Evolutionary conservation across 73 alveolate species (phyloP).

Genomic region (Vitrella brassicaformis): DNA sequence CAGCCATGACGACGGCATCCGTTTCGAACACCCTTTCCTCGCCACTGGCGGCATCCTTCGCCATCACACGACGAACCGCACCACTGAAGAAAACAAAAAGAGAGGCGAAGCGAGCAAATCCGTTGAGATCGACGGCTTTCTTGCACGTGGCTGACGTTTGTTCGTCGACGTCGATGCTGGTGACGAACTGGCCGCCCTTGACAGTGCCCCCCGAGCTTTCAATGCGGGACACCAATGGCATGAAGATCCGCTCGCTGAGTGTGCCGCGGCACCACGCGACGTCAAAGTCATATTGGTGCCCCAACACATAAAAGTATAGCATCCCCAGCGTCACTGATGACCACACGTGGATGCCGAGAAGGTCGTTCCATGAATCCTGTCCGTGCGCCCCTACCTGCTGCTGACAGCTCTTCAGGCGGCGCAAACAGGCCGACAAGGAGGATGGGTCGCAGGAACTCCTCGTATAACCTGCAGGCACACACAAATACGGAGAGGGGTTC

Average conservation of each 20-base stretch:
- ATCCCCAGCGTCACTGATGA: background rate
- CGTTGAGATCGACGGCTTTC: too few relatives aligned
- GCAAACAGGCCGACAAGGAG: background rate
- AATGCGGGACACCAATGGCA: background rate
- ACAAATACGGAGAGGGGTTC: background rate
- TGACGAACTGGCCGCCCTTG: background rate
- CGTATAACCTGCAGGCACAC: background rate
- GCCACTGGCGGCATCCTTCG: background rate
- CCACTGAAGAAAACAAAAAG: too few relatives aligned
- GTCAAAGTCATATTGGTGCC: background rate
- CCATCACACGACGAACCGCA: too few relatives aligned
- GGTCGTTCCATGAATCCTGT: too few relatives aligned
- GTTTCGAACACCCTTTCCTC: background rate
- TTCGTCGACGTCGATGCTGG: background rate
- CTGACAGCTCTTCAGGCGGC: background rate
- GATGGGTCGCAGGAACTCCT: background rate
- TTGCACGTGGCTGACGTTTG: too few relatives aligned
- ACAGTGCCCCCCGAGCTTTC: background rate
- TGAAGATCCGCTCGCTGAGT: background rate
- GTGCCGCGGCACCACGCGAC: background rate
- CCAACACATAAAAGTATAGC: background rate
- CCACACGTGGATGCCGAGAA: too few relatives aligned
- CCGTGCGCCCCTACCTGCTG: too few relatives aligned
- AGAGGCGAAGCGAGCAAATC: too few relatives aligned
- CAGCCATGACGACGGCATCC: background rate